Conservation (phyloP, 106 monocot genomes). For the Agapanthus africanus region DNA sequence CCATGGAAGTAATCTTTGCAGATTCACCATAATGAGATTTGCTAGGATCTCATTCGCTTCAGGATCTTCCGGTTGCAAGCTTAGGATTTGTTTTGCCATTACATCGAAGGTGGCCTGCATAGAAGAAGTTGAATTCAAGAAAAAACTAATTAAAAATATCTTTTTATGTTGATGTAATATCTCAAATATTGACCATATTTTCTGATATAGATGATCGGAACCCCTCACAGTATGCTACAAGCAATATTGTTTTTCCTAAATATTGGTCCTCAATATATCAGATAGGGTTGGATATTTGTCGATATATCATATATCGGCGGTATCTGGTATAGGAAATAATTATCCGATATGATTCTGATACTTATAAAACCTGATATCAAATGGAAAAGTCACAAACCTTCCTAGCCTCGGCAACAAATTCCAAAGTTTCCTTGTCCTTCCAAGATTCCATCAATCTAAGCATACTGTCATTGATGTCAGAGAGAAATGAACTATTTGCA, state of each 20-base stretch:
- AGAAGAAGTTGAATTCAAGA: background rate
- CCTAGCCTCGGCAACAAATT: conserved; percentile 16
- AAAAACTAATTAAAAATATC: too few species aligned
- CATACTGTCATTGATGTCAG: conserved; percentile 17
- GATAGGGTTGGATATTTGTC: too few species aligned
- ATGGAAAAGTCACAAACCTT: conserved; percentile 17
- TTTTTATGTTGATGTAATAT: too few species aligned
- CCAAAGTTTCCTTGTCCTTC: conserved; percentile 12
- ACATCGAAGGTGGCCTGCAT: conserved; percentile 36
- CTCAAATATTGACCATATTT: too few species aligned
- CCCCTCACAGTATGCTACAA: too few species aligned
- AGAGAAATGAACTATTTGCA: background rate
- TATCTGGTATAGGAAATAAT: too few species aligned
- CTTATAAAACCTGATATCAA: too few species aligned
- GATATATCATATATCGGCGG: too few species aligned
- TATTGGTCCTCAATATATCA: too few species aligned
- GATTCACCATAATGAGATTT: conserved; percentile 11
- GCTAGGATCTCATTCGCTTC: conserved; percentile 12
- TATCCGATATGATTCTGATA: too few species aligned
- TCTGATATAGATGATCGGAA: too few species aligned
- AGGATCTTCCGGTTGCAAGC: conserved; percentile 19
- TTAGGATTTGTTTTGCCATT: conserved; percentile 29
- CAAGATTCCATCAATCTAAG: conserved; percentile 19
- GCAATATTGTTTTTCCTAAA: too few species aligned
- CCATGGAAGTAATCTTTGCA: conserved; percentile 19